A percentile compares a stretch with the other conserved stretches of the same genome.
Conservation (phyloP, 1,284 basidiomycete species). For the Ceratobasidium sp. region DNA sequence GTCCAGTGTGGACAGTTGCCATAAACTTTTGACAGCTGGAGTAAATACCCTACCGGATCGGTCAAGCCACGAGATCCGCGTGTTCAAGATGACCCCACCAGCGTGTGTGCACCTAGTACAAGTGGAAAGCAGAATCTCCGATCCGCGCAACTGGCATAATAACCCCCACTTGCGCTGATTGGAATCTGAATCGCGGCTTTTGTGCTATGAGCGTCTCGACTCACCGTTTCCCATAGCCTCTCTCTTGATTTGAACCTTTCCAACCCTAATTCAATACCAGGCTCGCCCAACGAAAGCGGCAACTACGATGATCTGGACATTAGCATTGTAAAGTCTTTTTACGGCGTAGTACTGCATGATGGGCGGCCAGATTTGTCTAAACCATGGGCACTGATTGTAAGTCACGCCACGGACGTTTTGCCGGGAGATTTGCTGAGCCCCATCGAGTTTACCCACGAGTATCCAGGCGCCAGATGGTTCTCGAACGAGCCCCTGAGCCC, state of each 20-base stretch:
- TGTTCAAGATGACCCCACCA: background rate
- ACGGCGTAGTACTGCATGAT: background rate
- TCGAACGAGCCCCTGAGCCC: background rate
- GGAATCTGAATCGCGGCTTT: constrained; percentile 5
- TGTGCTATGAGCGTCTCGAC: background rate
- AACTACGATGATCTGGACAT: background rate
- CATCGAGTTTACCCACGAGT: background rate
- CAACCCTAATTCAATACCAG: background rate
- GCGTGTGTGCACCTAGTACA: background rate
- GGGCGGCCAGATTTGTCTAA: background rate
- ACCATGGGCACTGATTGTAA: constrained; percentile 3
- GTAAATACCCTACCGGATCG: background rate
- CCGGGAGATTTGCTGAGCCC: background rate
- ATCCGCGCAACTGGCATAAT: background rate
- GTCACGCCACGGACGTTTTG: background rate
- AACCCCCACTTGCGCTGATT: background rate
- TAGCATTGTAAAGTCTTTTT: background rate
- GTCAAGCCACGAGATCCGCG: background rate
- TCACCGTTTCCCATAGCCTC: background rate
- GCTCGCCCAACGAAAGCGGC: too few species aligned
- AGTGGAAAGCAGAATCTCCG: background rate
- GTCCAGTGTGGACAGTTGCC: background rate
- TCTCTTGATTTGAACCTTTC: background rate
- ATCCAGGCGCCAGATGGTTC: background rate
- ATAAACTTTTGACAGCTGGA: background rate